Base-by-base conservation (phyloP, 768 basidiomycete genomes). In the Fibroporia radiculosa region DNA sequence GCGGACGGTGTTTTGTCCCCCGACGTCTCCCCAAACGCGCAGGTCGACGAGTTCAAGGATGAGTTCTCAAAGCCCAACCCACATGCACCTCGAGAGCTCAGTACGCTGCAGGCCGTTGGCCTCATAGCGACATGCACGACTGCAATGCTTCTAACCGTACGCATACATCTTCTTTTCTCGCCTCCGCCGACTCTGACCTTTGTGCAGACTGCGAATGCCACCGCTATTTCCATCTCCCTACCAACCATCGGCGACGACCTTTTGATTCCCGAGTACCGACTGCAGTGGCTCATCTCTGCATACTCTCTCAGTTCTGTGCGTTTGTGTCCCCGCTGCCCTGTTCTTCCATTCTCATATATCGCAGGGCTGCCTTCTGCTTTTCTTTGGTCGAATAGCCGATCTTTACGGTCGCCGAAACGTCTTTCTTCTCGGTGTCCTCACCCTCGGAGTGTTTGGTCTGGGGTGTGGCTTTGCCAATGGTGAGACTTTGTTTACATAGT, bases 311-410 rank as follows among this genome's bases (percentile, higher is more conserved):
- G 77, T 54, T 80, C 79, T 10, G 82, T 82, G 11, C n/a, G 70
- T 62, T 10, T 18, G 22, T 19, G 32, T 25, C 22, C 27, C 45
- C 24, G 27, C 23, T 16, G 47, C 45, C 27, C 8, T 27, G 16
- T 27, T 27, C 13, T 24, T 6, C 2, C 16, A 31, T 36, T 3
- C 44, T 33, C 26, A 40, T 35, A 32, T 6, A 18, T 12, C 19
- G 10, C 48, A 87, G 86, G 86, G 82, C 6, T 92, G 89, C 54
- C 66, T 91, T 10, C 72, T 91, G 3, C 69, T 92, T 8, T 72
- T 88, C 11, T 79, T 77, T 22, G 90, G 90, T 0, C 71, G 87
- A n/a, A 61, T 92, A 1, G 86, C 88, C 1, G 90, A 92, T 58
- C 63, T 87, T 2, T 80, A 83, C 50, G 89, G 91, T 1, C 73